phyloP scores from a whole-genome alignment of 2,329 filamentous ascomycete genomes.

The Trichoderma sp. region DNA sequence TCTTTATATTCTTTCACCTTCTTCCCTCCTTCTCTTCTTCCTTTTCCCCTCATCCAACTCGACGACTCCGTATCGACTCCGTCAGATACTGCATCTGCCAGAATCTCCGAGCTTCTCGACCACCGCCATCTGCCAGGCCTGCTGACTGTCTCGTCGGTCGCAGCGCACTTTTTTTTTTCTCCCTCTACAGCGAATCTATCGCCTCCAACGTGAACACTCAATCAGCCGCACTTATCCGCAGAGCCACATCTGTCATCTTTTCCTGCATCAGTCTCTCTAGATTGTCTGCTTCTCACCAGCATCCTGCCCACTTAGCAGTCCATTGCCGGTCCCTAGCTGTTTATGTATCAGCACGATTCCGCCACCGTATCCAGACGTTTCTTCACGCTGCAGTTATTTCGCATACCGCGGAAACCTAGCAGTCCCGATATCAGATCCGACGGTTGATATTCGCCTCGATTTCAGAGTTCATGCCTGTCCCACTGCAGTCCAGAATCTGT shows the following conservation, averaged over 20 bases:
- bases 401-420: constrained; percentile 92
- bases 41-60: constrained; percentile 15
- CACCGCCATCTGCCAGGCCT: constrained; percentile 19
- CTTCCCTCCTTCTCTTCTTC: constrained; percentile 11
- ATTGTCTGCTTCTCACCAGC: constrained; percentile 9
- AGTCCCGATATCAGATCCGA: constrained; percentile 86
- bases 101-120: constrained; percentile 26
- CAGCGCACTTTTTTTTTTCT: constrained; percentile 25
- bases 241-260: background rate
- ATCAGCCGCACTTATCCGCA: background rate
- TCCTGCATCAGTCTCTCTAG: background rate
- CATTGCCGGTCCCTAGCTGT: constrained; percentile 55
- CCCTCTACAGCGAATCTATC: background rate
- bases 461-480: constrained; percentile 60
- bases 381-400: constrained; percentile 96
- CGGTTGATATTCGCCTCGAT: constrained; percentile 67
- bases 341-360: constrained; percentile 98
- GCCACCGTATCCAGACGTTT: constrained; percentile 93
- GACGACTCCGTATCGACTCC: constrained; percentile 8
- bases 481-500: constrained; percentile 50
- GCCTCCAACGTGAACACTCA: background rate
- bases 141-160: constrained; percentile 27
- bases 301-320: constrained; percentile 37
- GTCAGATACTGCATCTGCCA: constrained; percentile 22
- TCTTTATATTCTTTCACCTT: background rate